Evolutionary conservation across 2,329 filamentous ascomycete genomes (phyloP).

Genomic region (Cercospora brassicicola): DNA sequence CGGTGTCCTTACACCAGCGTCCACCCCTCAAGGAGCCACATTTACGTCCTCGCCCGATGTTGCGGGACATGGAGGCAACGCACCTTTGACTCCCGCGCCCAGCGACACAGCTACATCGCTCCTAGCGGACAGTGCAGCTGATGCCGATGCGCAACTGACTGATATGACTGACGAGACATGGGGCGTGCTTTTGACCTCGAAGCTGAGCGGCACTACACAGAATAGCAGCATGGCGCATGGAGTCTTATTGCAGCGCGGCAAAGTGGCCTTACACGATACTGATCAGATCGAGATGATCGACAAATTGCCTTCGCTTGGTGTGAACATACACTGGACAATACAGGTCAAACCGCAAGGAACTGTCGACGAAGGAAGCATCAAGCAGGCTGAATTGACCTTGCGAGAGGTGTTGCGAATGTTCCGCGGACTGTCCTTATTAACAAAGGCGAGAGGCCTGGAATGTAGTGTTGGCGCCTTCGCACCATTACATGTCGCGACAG

Average conservation of each 20-base stretch:
- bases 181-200: constrained; percentile 62
- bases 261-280: not conserved
- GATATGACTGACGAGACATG: constrained; percentile 74
- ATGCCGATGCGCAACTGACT: constrained; percentile 67
- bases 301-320: constrained; percentile 37
- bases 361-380: constrained; percentile 39
- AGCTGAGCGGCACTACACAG: constrained; percentile 41
- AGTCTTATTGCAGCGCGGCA: constrained; percentile 46
- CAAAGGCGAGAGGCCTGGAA: constrained; percentile 62
- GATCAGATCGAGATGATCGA: constrained; percentile 6
- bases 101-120: constrained; percentile 51
- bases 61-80: constrained; percentile 26
- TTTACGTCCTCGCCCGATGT: constrained; percentile 37
- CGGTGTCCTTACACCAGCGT: constrained; percentile 61
- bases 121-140: constrained; percentile 40
- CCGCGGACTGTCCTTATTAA: constrained; percentile 66
- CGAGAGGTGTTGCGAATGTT: constrained; percentile 71
- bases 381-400: constrained; percentile 60
- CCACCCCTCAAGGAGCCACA: constrained; percentile 55
- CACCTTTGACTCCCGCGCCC: constrained; percentile 48
- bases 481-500: constrained; percentile 77
- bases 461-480: constrained; percentile 59
- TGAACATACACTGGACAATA: constrained; percentile 51
- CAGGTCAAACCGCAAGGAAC: constrained; percentile 42
- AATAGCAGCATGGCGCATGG: constrained; percentile 45